Evolutionary conservation across 2,329 filamentous ascomycete genomes (phyloP).

Genomic region (Aspergillus sp.): DNA sequence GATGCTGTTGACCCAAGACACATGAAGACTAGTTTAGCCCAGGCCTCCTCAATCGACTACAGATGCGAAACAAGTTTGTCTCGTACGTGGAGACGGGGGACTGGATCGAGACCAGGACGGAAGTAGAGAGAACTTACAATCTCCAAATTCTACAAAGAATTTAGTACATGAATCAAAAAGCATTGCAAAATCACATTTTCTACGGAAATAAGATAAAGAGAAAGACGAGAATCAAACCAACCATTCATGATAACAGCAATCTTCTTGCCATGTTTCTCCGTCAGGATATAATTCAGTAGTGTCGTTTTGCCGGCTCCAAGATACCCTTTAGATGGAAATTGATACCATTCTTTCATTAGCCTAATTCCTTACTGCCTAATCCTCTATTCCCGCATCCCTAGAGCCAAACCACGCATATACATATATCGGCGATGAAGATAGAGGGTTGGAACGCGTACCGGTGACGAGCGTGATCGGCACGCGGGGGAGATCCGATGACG

Average conservation of each 20-base stretch:
- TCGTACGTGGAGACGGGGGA: too few species aligned
- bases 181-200: background rate
- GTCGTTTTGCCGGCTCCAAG: conserved; percentile 95
- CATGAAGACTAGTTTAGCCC: background rate
- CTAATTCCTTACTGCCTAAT: too few species aligned
- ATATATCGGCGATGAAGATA: background rate
- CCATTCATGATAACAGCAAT: conserved; percentile 98
- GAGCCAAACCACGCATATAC: background rate
- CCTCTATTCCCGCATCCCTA: too few species aligned
- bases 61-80: too few species aligned
- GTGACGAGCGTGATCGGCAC: conserved; percentile 54
- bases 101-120: background rate
- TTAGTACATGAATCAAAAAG: conserved; percentile 16
- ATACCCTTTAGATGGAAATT: conserved; percentile 62
- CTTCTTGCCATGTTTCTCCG: conserved; percentile 92
- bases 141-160: conserved; percentile 66
- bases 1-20: conserved; percentile 56
- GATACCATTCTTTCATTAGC: background rate
- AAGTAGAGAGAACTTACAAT: conserved; percentile 57
- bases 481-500: conserved; percentile 32
- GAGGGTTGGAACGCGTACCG: conserved; percentile 32
- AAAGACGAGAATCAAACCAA: conserved; percentile 28
- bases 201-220: background rate
- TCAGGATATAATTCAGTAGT: conserved; percentile 91
- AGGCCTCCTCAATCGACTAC: too few species aligned